These are phyloP conservation scores for Daldinia loculata DNA, from an alignment of 495 filamentous ascomycete species.

Conservation along the genomic window DNA sequence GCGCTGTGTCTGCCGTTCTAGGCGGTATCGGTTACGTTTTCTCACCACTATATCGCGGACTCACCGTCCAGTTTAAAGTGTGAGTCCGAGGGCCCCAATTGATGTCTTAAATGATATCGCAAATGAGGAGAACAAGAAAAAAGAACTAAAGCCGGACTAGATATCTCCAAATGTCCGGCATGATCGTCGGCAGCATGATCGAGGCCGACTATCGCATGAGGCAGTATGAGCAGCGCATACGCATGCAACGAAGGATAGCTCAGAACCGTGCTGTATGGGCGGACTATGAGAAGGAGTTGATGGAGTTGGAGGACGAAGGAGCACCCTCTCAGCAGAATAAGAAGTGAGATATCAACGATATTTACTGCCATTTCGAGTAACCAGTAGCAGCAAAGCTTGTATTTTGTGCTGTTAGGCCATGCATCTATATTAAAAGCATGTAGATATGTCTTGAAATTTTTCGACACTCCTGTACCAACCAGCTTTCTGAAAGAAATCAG, in stretches of 20 bases:
- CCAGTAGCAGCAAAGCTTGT: not conserved
- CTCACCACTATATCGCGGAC: constrained; percentile 78
- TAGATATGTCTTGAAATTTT: constrained; percentile 7
- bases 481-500: constrained; percentile 11
- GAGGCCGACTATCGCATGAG: constrained; percentile 81
- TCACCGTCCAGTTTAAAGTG: constrained; percentile 92
- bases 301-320: constrained; percentile 37
- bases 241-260: constrained; percentile 69
- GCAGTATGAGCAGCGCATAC: constrained; percentile 68
- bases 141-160: constrained; percentile 45
- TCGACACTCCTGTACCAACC: constrained; percentile 9
- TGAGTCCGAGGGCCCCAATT: constrained; percentile 52
- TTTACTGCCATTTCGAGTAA: not conserved
- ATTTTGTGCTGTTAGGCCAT: constrained; percentile 15
- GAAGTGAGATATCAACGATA: constrained; percentile 4
- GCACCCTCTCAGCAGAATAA: constrained; percentile 18
- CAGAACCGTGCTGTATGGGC: constrained; percentile 70
- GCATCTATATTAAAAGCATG: constrained; percentile 7
- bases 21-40: constrained; percentile 64
- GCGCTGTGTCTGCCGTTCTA: constrained; percentile 63
- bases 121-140: not conserved
- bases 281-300: constrained; percentile 46
- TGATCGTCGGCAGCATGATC: constrained; percentile 85
- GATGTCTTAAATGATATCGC: not conserved
- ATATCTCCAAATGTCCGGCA: constrained; percentile 85